phyloP scores from a whole-genome alignment of 148 eudicot species.

The Rhododendron kiyosumense region DNA sequence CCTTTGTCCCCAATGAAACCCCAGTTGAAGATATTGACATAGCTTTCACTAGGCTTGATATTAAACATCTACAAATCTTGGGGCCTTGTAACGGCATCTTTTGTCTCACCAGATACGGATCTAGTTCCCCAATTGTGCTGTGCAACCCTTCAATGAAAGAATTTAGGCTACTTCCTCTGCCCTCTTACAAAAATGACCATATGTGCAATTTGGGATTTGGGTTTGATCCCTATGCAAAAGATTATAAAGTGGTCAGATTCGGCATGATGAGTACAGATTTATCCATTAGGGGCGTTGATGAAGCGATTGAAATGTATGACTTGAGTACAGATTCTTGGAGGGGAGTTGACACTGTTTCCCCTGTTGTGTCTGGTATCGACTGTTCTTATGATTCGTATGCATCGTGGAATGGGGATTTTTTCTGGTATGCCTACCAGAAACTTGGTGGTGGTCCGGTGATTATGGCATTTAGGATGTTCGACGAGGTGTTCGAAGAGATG shows the following conservation, averaged over 20 bases:
- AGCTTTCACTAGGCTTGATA: neutral
- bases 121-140: neutral
- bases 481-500: neutral
- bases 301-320: neutral
- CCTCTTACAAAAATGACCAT: neutral
- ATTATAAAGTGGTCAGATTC: neutral
- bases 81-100: neutral
- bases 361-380: neutral
- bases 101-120: neutral
- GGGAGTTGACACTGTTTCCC: neutral
- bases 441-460: neutral
- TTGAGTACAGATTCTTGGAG: neutral
- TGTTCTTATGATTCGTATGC: neutral
- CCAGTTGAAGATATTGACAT: neutral
- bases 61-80: neutral
- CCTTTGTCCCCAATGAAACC: neutral
- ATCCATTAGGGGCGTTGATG: neutral
- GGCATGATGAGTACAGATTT: neutral
- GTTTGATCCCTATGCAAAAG: neutral
- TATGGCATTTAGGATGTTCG: neutral
- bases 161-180: neutral
- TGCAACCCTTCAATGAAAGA: neutral
- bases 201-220: neutral
- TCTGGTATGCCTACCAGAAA: neutral
- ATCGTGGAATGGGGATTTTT: neutral